A percentile compares a stretch with the other conserved stretches of the same genome.
Conservation (phyloP, 768 basidiomycete genomes). For the Lentinula sp. region DNA sequence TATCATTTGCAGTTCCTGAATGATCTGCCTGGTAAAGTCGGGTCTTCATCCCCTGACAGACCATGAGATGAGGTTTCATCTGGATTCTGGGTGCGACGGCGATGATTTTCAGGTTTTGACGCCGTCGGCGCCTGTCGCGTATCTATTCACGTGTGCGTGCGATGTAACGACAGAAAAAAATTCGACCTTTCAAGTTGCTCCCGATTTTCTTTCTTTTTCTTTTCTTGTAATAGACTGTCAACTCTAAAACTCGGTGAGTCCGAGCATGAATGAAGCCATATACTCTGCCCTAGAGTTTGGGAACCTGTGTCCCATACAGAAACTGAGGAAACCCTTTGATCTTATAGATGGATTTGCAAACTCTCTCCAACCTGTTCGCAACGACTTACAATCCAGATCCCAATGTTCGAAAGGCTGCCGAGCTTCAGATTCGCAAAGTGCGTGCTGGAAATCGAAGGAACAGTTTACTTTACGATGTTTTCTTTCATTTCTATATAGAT, state of each 20-base stretch:
- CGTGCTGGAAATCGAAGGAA: neutral
- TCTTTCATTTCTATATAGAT: slow-evolving; percentile 30
- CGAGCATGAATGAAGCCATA: neutral
- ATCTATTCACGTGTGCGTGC: neutral
- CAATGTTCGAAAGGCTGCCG: slow-evolving; percentile 79
- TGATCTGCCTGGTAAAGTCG: too few species aligned
- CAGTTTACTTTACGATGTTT: neutral
- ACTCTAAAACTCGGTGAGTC: neutral
- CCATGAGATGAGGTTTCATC: too few species aligned
- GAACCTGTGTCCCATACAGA: too few species aligned
- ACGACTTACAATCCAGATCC: slow-evolving; percentile 80
- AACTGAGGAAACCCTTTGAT: neutral
- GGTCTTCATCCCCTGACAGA: too few species aligned
- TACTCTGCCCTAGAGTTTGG: neutral
- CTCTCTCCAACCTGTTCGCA: slow-evolving; percentile 71
- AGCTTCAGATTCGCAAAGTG: slow-evolving; percentile 86
- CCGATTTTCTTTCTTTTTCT: neutral
- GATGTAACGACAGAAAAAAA: neutral
- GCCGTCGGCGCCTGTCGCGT: neutral
- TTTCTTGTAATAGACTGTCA: neutral
- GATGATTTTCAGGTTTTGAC: neutral
- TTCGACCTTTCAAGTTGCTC: neutral
- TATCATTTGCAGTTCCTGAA: too few species aligned
- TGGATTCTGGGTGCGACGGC: neutral
- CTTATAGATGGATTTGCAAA: slow-evolving; percentile 61